Base-by-base conservation (phyloP, 2,329 filamentous ascomycete species). In the Hypomyces perniciosus region DNA sequence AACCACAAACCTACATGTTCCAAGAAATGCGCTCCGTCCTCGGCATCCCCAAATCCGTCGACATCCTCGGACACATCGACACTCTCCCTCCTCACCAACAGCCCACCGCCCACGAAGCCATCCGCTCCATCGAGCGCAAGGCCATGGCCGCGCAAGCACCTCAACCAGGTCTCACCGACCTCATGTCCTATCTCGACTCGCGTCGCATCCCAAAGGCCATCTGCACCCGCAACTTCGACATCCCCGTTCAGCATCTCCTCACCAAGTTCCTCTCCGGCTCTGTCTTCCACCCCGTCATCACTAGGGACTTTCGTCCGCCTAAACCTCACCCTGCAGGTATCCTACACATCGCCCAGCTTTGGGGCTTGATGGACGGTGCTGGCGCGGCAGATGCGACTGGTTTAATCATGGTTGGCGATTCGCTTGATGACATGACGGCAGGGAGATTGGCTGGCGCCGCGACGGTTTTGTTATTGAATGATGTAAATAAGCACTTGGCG, bases 1-100 rank as follows among this genome's bases (percentile, higher is more conserved):
- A 91, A 52, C 92, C 92, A 0, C 92, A 97, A 70, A 93, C 87
- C 60, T 89, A 96, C 78, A 99, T 97, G 92, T 97, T 97, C 70
- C 68, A 71, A 20, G 79, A 95, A 64, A 97, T 99, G 92, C 85
- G 85, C 57, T 65, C 72, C 10, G 85, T 82, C 6, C 79, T 97
- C 12, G 76, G 74, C 45, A 96, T 97, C 59, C 67, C 81, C 55
- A 86, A 85, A 65, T 70, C 74, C 34, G 73, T 76, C 62, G 93
- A 99, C 69, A 97, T 99, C 64, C 84, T 99, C 39, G 85, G 90
- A 54, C 88, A 97, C 72, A 84, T 96, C 64, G 85, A 90, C 65
- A 71, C 76, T 2, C 83, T 97, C 0, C 83, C 90, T 0, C 60
- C 70, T 0, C 69, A 80, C 9, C 62, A 68, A 46, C 84, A 85